Percentiles rank a stretch among this genome's conserved stretches.
Conservation (phyloP, 2,329 filamentous ascomycete species). For the Lachnellula suecica region DNA sequence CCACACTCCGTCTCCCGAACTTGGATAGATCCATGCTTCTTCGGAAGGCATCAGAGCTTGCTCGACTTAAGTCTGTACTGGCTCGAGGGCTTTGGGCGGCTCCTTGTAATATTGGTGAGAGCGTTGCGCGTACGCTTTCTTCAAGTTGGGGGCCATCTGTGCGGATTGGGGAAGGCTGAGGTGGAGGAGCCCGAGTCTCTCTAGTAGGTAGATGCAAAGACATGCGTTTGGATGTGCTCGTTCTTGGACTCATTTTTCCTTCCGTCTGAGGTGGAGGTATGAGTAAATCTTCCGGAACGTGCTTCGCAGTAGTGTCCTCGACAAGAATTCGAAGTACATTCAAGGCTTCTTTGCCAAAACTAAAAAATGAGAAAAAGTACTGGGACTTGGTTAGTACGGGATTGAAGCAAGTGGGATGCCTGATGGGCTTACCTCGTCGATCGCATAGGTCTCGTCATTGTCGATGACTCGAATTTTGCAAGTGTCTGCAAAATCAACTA, state of each 20-base stretch:
- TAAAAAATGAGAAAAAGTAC: conserved; percentile 98
- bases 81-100: conserved; percentile 47
- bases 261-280: conserved; percentile 15
- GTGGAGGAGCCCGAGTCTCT: conserved; percentile 13
- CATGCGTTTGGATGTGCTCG: conserved; percentile 22
- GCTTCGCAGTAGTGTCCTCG: conserved; percentile 33
- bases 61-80: conserved; percentile 51
- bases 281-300: conserved; percentile 32
- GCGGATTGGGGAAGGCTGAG: conserved; percentile 18
- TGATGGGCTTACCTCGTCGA: conserved; percentile 72
- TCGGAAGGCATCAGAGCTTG: conserved; percentile 54
- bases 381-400: conserved; percentile 34
- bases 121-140: conserved; percentile 61
- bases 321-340: conserved; percentile 59
- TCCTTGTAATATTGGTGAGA: conserved; percentile 44
- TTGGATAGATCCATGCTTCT: conserved; percentile 48
- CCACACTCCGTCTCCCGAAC: conserved; percentile 46
- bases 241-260: conserved; percentile 21
- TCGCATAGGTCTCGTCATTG: conserved; percentile 89
- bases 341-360: conserved; percentile 79
- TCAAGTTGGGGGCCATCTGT: conserved; percentile 37
- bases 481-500: conserved; percentile 89
- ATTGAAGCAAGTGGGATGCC: background rate
- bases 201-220: conserved; percentile 21
- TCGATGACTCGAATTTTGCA: conserved; percentile 92